These are phyloP conservation scores for Hanseniaspora mollemarum DNA, from an alignment of 805 yeast genomes.

Conservation along the genomic window DNA sequence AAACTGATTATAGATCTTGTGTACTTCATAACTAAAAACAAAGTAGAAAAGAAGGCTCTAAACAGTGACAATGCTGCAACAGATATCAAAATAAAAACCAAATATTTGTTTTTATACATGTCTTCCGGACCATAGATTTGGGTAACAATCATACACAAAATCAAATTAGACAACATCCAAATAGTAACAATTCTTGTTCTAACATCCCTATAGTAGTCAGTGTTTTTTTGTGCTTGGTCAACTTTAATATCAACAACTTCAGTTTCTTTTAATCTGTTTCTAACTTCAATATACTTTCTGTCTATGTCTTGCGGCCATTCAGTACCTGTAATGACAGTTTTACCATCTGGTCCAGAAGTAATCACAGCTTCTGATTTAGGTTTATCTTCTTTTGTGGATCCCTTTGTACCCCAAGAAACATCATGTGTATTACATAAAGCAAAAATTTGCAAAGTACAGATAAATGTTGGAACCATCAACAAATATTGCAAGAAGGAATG, in stretches of 20 bases:
- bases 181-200: conserved; percentile 88
- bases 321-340: conserved; percentile 59
- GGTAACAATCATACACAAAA: conserved; percentile 75
- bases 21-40: conserved; percentile 43
- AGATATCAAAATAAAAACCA: conserved; percentile 79
- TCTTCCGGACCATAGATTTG: conserved; percentile 67
- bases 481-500: conserved; percentile 83
- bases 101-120: conserved; percentile 56
- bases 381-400: conserved; percentile 64
- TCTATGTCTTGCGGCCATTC: conserved; percentile 34
- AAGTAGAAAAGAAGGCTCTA: conserved; percentile 71
- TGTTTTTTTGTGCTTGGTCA: conserved; percentile 32
- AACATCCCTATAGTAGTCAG: conserved; percentile 88
- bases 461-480: conserved; percentile 78
- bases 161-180: conserved; percentile 80
- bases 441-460: conserved; percentile 85
- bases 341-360: conserved; percentile 68
- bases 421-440: conserved; percentile 98
- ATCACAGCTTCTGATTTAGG: conserved; percentile 73
- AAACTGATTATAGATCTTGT: conserved; percentile 33
- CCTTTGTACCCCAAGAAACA: conserved; percentile 98
- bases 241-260: conserved; percentile 25
- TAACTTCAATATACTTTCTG: conserved; percentile 30
- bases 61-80: conserved; percentile 75
- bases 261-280: conserved; percentile 30